phyloP scores from a whole-genome alignment of 2,329 filamentous ascomycete genomes.

The Cordyceps javanica region DNA sequence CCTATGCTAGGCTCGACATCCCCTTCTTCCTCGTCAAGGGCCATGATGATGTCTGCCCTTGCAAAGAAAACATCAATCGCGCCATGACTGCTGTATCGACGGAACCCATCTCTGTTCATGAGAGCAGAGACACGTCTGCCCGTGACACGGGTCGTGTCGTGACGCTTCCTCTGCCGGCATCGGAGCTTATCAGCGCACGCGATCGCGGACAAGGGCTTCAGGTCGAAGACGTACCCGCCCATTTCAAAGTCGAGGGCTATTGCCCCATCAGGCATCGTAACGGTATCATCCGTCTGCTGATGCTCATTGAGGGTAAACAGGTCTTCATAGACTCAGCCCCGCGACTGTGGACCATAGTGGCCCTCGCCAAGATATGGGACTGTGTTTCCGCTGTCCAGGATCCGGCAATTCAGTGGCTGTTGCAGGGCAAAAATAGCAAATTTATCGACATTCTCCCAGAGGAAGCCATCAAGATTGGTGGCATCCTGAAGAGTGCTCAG shows the following conservation, averaged over 20 bases:
- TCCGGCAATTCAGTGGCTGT: slow-evolving; percentile 52
- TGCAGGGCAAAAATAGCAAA: slow-evolving; percentile 43
- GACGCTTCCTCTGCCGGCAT: neutral
- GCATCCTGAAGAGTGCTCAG: slow-evolving; percentile 35
- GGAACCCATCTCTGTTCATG: neutral
- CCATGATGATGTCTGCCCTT: slow-evolving; percentile 36
- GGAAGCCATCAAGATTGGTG: slow-evolving; percentile 51
- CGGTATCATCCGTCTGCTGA: slow-evolving; percentile 56
- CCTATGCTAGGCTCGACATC: slow-evolving; percentile 27
- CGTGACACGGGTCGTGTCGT: neutral
- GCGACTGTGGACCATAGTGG: slow-evolving; percentile 61
- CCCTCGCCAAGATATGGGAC: slow-evolving; percentile 54
- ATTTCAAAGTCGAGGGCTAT: slow-evolving; percentile 48
- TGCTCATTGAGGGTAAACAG: slow-evolving; percentile 48
- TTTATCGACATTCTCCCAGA: slow-evolving; percentile 62
- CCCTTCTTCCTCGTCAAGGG: slow-evolving; percentile 28
- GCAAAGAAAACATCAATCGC: slow-evolving; percentile 14
- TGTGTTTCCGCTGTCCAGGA: slow-evolving; percentile 40
- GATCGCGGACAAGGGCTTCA: neutral
- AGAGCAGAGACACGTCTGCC: too few species aligned
- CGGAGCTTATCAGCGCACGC: neutral
- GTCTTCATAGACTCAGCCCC: slow-evolving; percentile 57
- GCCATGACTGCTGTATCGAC: neutral
- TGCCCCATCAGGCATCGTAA: slow-evolving; percentile 57
- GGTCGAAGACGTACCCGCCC: slow-evolving; percentile 19